Conservation (phyloP, 192 early-diverging fungal species). For the Pecoramyces ruminantium region DNA sequence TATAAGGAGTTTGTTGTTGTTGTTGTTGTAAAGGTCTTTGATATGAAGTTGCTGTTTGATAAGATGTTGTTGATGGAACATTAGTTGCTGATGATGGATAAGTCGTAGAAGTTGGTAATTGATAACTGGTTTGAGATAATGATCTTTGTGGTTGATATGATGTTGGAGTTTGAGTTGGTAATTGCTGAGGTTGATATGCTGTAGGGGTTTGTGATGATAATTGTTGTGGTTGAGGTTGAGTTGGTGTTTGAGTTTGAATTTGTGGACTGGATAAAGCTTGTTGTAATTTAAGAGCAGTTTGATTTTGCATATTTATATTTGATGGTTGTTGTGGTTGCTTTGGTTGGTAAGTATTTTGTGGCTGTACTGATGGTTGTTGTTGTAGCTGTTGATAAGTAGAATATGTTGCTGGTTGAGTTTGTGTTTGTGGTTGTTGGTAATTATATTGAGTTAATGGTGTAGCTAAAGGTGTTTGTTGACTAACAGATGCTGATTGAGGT, state of each 20-base stretch:
- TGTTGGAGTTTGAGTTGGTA: neutral
- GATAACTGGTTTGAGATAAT: neutral
- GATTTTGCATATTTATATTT: neutral
- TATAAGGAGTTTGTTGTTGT: conserved; percentile 4
- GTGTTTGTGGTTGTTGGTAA: conserved; percentile 2
- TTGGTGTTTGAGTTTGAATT: neutral
- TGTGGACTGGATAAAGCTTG: neutral
- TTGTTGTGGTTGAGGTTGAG: neutral
- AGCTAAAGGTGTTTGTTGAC: conserved; percentile 2
- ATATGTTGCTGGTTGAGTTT: conserved; percentile 6
- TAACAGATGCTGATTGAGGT: neutral
- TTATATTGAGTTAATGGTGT: conserved; percentile 5
- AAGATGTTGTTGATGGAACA: neutral
- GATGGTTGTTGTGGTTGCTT: conserved; percentile 6
- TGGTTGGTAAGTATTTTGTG: neutral
- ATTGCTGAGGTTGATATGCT: neutral
- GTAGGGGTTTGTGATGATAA: neutral
- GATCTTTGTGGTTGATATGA: no score
- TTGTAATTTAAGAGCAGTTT: neutral
- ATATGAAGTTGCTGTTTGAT: conserved; percentile 4
- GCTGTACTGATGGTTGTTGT: conserved; percentile 1
- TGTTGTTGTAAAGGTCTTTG: neutral
- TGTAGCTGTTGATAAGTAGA: conserved; percentile 6
- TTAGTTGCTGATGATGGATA: neutral
- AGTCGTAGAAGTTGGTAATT: neutral